phyloP scores from a whole-genome alignment of 2,329 filamentous ascomycete genomes.

The Huntiella abstrusa region DNA sequence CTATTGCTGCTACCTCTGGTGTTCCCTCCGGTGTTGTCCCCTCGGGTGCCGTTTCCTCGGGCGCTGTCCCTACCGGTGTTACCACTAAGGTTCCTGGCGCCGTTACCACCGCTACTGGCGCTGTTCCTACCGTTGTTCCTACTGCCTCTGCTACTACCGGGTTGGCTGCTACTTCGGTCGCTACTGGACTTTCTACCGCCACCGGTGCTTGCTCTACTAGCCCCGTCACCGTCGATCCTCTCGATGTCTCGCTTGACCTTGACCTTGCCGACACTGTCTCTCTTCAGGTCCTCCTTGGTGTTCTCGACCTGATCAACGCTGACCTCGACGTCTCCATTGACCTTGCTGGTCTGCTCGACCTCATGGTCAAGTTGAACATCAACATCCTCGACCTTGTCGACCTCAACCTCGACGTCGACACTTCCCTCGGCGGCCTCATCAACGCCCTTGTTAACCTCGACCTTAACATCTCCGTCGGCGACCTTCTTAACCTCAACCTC shows the following conservation, averaged over 20 bases:
- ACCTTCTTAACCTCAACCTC: conserved; percentile 6
- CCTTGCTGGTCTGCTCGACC: conserved; percentile 3
- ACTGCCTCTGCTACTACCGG: background rate
- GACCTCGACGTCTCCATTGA: conserved; percentile 5
- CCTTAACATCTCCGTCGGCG: conserved; percentile 3
- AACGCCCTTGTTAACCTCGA: conserved; percentile 4
- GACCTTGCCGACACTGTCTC: conserved; percentile 2
- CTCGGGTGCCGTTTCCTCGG: background rate
- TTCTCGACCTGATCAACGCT: conserved; percentile 6
- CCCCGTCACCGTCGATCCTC: conserved; percentile 8
- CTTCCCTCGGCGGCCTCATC: conserved; percentile 6
- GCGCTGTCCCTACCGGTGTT: background rate
- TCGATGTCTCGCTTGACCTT: conserved; percentile 3
- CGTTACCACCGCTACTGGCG: background rate
- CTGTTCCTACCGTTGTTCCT: background rate
- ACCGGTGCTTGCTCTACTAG: background rate
- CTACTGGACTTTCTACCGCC: no score
- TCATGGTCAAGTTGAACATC: conserved; percentile 6
- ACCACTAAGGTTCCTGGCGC: no score
- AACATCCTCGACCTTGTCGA: conserved; percentile 9
- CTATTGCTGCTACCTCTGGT: background rate
- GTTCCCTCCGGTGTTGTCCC: background rate
- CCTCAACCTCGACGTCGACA: conserved; percentile 7
- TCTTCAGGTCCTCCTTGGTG: conserved; percentile 5
- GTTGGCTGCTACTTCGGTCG: background rate